Evolutionary conservation across 768 basidiomycete genomes (phyloP).

Genomic region (Leccinellum albellum): DNA sequence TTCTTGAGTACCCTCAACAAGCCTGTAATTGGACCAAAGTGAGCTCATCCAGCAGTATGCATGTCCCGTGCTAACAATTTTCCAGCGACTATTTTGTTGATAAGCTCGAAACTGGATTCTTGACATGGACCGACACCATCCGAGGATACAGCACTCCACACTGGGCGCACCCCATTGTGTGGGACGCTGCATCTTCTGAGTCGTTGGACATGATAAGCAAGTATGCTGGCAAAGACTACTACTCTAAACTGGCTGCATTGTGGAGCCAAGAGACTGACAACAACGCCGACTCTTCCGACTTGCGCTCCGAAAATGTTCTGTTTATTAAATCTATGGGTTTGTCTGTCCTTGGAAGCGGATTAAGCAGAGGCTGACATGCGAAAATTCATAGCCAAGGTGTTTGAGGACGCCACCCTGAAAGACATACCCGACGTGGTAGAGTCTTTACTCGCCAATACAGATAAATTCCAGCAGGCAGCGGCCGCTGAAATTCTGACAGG

Average conservation of each 20-base stretch:
- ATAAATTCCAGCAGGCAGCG: conserved; percentile 85
- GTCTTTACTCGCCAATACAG: conserved; percentile 55
- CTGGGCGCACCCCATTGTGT: conserved; percentile 34
- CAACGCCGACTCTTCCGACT: conserved; percentile 46
- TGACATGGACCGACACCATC: conserved; percentile 64
- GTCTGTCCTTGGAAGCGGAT: conserved; percentile 32
- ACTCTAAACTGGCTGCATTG: conserved; percentile 53
- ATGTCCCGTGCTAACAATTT: not conserved
- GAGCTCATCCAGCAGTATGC: conserved; percentile 9
- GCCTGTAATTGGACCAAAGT: conserved; percentile 38
- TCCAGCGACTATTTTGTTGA: conserved; percentile 57
- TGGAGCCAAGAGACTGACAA: conserved; percentile 82
- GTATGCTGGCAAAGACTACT: conserved; percentile 50
- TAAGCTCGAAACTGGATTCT: conserved; percentile 73
- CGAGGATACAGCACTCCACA: conserved; percentile 52
- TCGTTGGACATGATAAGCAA: conserved; percentile 50
- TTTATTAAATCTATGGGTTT: conserved; percentile 50
- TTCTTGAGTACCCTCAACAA: conserved; percentile 48
- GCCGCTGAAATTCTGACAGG: conserved; percentile 73
- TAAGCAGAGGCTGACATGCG: conserved; percentile 34
- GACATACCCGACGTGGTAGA: conserved; percentile 55
- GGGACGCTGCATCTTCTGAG: conserved; percentile 53
- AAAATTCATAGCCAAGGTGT: conserved; percentile 56
- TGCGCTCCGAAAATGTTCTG: conserved; percentile 50
- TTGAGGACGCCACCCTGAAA: conserved; percentile 50